Percentiles rank a stretch among this genome's conserved stretches.
Evolutionary conservation across 352 stramenopile genomes (phyloP).

Genomic region (Thalassiosira mediterranea): DNA sequence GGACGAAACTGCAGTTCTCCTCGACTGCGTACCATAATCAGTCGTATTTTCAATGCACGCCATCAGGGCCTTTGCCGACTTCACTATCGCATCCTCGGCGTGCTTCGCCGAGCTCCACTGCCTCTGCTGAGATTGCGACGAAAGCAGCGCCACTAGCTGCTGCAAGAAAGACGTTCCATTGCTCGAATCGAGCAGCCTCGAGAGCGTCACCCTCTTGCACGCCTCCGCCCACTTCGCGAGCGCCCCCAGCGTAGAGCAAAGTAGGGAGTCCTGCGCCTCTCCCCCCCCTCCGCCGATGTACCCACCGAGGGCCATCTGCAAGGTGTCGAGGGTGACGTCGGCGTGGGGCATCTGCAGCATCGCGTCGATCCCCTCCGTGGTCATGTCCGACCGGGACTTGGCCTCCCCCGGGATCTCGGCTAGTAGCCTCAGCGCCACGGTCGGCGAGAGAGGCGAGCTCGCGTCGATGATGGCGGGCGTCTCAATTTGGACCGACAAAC

Average conservation of each 20-base stretch:
- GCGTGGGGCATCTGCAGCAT: conserved; percentile 28
- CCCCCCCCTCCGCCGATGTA: conserved; percentile 10
- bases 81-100: conserved; percentile 31
- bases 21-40: conserved; percentile 47
- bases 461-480: background rate
- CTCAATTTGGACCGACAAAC: background rate
- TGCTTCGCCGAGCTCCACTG: conserved; percentile 18
- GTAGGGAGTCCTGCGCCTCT: conserved; percentile 13
- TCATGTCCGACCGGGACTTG: conserved; percentile 42
- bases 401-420: conserved; percentile 47
- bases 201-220: conserved; percentile 9
- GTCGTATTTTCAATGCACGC: conserved; percentile 35
- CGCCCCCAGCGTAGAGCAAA: conserved; percentile 17
- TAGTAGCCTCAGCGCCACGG: conserved; percentile 38
- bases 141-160: conserved; percentile 30
- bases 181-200: background rate
- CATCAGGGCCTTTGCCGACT: conserved; percentile 39
- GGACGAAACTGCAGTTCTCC: conserved; percentile 24
- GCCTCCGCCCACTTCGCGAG: conserved; percentile 26
- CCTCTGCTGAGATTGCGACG: conserved; percentile 22
- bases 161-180: too few relatives aligned
- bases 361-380: conserved; percentile 5
- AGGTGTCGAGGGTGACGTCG: conserved; percentile 20
- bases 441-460: conserved; percentile 3
- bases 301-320: conserved; percentile 13